A percentile compares a stretch with the other conserved stretches of the same genome.
These are phyloP conservation scores for Nemania sp. DNA, from an alignment of 2,329 filamentous ascomycete genomes.

Conservation along the genomic window DNA sequence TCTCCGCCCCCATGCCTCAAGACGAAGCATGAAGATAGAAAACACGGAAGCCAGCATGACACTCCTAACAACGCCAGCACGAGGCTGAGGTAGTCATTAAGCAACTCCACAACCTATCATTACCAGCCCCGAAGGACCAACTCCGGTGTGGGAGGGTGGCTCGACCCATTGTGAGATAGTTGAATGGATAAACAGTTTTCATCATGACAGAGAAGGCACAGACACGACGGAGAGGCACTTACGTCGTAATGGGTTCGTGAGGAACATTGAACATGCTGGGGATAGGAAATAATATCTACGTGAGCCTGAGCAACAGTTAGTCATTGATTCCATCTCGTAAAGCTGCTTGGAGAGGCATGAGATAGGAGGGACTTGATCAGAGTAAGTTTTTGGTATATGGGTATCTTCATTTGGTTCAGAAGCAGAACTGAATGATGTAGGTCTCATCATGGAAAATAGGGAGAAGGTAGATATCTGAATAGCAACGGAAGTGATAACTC, in stretches of 20 bases:
- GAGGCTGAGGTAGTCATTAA: constrained; percentile 39
- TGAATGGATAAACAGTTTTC: constrained; percentile 76
- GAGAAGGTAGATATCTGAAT: neutral
- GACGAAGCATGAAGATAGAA: constrained; percentile 58
- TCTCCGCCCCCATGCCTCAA: constrained; percentile 53
- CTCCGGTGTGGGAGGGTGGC: constrained; percentile 76
- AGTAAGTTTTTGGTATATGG: constrained; percentile 65
- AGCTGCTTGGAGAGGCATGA: neutral
- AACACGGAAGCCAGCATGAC: constrained; percentile 67
- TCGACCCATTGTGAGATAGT: constrained; percentile 68
- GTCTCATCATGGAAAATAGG: constrained; percentile 63
- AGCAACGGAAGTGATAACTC: neutral
- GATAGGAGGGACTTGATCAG: constrained; percentile 44
- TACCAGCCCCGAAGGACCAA: constrained; percentile 48
- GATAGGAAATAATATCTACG: neutral
- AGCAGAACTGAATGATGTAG: constrained; percentile 72
- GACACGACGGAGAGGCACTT: neutral
- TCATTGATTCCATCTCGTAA: constrained; percentile 18
- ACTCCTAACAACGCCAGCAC: constrained; percentile 39
- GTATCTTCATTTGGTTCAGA: constrained; percentile 71
- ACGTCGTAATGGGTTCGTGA: neutral
- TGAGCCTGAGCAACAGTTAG: constrained; percentile 16
- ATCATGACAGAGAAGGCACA: constrained; percentile 48
- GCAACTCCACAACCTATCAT: constrained; percentile 80
- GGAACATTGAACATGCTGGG: neutral